Evolutionary conservation across 352 stramenopile species (phyloP), one percentile per base, ranked within the genome.

Genomic region (Phytopythium ostracodes): DNA sequence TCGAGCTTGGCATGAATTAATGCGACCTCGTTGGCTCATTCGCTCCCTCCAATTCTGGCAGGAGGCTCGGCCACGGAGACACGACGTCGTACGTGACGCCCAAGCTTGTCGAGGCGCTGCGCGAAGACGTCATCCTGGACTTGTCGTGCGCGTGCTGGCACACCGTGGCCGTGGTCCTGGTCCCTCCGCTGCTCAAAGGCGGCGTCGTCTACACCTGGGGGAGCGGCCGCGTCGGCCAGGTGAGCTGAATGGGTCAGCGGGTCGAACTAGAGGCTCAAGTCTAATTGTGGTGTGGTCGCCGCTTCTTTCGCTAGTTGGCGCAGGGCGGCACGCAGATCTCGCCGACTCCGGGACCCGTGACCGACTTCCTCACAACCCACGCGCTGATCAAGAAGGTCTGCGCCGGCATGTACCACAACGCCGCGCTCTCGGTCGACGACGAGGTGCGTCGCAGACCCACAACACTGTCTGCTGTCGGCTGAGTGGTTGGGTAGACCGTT

Each of bases 141-240:
- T 68, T 94, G 1, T 77, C 82, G 10, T 94, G 86, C 50, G 84
- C 73, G 2, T 92, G 79, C 52, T 98, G 93, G 91, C 91, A 98
- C 60, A 88, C 85, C 0, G 87, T 94, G 24, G 89, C 85, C 10
- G 71, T 98, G 35, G 90, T 98, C 4, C 67, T 96, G 11, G 90
- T 97, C 20, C 89, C 91, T 22, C 88, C 88, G 0, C 60, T 97
- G 25, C 70, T 92, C 56, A 91, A 93, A 63, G 87, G 87, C 35
- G 89, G 89, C 24, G 71, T 94, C 60, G 81, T 91, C 8, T 98
- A 98, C 60, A 98, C 92, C 4, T 98, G 90, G 90, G 92, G 92
- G n/a, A 96, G 77, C 47, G 93, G 94, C 0, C 96, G 90, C n/a
- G 72, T 97, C 56, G 93, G 94, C 7, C 91, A 98, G 73, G 77